These are phyloP conservation scores for Sordariomycetes sp. DNA, from an alignment of 2,329 filamentous ascomycete species.

Conservation along the genomic window DNA sequence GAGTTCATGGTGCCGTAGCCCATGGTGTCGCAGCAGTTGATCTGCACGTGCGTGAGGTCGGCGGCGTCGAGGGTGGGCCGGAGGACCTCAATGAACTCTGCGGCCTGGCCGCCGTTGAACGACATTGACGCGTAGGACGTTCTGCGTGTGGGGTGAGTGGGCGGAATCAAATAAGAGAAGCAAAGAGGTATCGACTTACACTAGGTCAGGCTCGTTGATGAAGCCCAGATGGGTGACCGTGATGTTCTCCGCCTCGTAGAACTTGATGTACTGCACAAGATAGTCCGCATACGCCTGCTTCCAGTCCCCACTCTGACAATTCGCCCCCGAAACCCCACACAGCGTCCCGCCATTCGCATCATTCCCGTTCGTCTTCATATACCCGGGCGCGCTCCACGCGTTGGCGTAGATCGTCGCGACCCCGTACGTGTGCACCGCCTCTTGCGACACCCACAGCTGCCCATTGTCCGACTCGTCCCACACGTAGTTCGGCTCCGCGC, in stretches of 20 bases:
- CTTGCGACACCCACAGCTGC: slow-evolving; percentile 39
- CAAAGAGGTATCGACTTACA: slow-evolving; percentile 1
- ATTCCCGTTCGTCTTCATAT: slow-evolving; percentile 37
- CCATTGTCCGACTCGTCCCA: slow-evolving; percentile 35
- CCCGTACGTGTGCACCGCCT: slow-evolving; percentile 24
- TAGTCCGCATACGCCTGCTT: slow-evolving; percentile 36
- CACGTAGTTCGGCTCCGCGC: slow-evolving; percentile 26
- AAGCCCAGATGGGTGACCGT: slow-evolving; percentile 8
- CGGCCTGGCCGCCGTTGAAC: slow-evolving; percentile 4
- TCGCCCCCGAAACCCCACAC: slow-evolving; percentile 28
- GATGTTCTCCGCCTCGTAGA: slow-evolving; percentile 17
- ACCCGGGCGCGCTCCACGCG: slow-evolving; percentile 38
- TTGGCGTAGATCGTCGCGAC: slow-evolving; percentile 34
- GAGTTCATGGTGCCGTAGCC: slow-evolving; percentile 24
- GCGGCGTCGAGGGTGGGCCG: slow-evolving; percentile 1
- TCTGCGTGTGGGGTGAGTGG: neutral
- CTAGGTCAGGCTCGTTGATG: slow-evolving; percentile 9
- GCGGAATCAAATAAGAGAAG: neutral
- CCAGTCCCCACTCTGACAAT: slow-evolving; percentile 31
- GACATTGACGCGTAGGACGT: slow-evolving; percentile 5
- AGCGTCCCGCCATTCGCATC: slow-evolving; percentile 27
- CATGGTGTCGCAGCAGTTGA: slow-evolving; percentile 26
- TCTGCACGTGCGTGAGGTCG: slow-evolving; percentile 11
- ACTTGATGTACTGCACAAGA: slow-evolving; percentile 31
- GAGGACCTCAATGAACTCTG: slow-evolving; percentile 9